phyloP scores from a whole-genome alignment of 2,329 filamentous ascomycete genomes.

The Trichoderma aggressivum region DNA sequence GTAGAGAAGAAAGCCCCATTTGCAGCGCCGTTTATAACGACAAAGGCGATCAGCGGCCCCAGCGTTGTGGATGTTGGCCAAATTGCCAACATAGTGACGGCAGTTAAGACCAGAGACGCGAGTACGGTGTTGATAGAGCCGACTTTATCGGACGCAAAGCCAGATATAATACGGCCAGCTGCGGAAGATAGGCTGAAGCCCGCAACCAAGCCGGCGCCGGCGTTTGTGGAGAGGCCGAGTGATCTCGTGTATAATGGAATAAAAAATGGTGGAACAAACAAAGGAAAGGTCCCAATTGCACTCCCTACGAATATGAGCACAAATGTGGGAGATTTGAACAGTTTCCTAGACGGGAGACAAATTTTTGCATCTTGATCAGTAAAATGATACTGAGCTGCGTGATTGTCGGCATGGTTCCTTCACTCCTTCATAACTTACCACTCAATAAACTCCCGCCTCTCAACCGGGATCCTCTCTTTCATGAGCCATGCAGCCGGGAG shows the following conservation, averaged over 20 bases:
- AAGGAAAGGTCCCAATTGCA: constrained; percentile 53
- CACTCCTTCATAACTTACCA: background rate
- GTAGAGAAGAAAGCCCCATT: constrained; percentile 60
- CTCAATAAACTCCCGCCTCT: constrained; percentile 39
- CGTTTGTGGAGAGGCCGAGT: constrained; percentile 46
- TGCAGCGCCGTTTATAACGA: constrained; percentile 53
- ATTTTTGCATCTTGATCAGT: background rate
- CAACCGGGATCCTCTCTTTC: constrained; percentile 39
- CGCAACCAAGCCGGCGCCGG: constrained; percentile 54
- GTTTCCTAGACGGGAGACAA: constrained; percentile 30
- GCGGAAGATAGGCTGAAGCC: constrained; percentile 58
- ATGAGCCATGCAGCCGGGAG: constrained; percentile 51
- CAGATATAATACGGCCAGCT: constrained; percentile 50
- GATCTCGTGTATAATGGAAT: constrained; percentile 52
- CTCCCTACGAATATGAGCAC: constrained; percentile 49
- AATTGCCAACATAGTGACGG: constrained; percentile 53
- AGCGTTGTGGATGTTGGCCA: constrained; percentile 56
- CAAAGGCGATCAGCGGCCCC: constrained; percentile 51
- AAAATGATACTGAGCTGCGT: too few species aligned
- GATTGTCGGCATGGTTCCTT: background rate
- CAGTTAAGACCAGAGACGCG: constrained; percentile 46
- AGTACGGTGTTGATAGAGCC: constrained; percentile 53
- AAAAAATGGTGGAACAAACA: constrained; percentile 60
- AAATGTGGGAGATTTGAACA: constrained; percentile 51
- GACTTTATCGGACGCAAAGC: constrained; percentile 49